Evolutionary conservation across 2,329 filamentous ascomycete genomes (phyloP), one percentile per base, ranked within the genome.

Genomic region (Fusarium falciforme): DNA sequence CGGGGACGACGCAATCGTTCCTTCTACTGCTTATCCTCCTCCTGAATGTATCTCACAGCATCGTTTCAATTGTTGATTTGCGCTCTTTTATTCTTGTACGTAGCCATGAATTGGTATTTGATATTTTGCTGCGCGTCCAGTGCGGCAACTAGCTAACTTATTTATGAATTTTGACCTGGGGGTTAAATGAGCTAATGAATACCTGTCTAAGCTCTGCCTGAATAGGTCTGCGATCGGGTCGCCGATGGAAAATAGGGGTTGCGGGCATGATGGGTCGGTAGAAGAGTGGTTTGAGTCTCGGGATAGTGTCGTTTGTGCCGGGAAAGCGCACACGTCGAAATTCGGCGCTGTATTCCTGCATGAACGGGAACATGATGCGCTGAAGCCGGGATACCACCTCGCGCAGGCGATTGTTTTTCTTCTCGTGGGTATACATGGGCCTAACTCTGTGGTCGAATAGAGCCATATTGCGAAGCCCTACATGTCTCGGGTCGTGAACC

Each of bases 341-440:
- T 0, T 5, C 3, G 6, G 3, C 7, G 42, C 20, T 25, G 1
- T 1, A 0, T 16, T 4, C 0, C 14, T 22, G 52, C 29, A 25
- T 16, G 42, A 2, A 10, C 12, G 6, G 6, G 33, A 57, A 57
- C 12, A 11, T 7, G 29, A 35, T 14, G 2, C 1, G n/a, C 12
- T 14, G 33, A 17, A 35, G 20, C 14, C 31, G 12, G 33, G 31
- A 57, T 16, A 57, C 2, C 12, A 4, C 31, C 20, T 55, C 29
- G 2, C 29, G 29, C 8, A 54, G 17, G 29, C 5, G 49, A 14
- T 17, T 9, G 10, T 29, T 22, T 12, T 22, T 54, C 11, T 20
- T 14, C 17, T 35, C 29, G 29, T 33, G 4, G 11, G 5, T 9
- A 33, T n/a, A n/a, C 7, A 54, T n/a, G 17, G 11, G 17, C 29